These are phyloP conservation scores for Pelargonium australe DNA, from an alignment of 441 rosid species.

Conservation along the genomic window DNA sequence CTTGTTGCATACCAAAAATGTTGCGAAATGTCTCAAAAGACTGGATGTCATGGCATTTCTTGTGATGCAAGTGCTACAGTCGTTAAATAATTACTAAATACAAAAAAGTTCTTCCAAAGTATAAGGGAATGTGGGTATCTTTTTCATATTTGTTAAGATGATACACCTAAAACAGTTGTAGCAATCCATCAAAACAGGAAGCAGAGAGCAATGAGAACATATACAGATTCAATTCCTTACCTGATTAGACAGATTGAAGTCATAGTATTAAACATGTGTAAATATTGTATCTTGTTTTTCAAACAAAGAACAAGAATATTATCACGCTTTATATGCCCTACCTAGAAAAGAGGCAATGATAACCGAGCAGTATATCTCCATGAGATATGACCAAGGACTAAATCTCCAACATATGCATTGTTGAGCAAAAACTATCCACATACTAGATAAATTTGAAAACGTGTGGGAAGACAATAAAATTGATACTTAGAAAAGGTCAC, in stretches of 20 bases:
- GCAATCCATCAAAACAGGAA: background rate
- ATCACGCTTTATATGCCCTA: background rate
- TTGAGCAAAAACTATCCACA: background rate
- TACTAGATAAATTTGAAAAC: no score
- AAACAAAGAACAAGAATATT: background rate
- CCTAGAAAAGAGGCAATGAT: background rate
- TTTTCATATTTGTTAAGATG: background rate
- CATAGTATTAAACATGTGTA: background rate
- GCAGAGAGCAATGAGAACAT: no score
- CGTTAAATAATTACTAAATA: background rate
- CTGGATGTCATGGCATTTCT: background rate
- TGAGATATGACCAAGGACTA: background rate
- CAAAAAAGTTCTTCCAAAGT: background rate
- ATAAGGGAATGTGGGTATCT: background rate
- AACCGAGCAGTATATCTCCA: background rate
- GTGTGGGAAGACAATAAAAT: no score
- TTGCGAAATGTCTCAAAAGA: background rate
- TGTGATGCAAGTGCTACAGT: background rate
- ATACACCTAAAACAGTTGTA: background rate
- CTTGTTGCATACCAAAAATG: background rate
- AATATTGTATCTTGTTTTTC: background rate
- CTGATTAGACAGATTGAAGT: no score
- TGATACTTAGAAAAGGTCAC: no score
- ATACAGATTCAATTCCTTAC: no score
- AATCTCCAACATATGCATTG: background rate